Base-by-base conservation (phyloP, 108 stramenopile genomes). In the Phaeodactylum tricornutum region DNA sequence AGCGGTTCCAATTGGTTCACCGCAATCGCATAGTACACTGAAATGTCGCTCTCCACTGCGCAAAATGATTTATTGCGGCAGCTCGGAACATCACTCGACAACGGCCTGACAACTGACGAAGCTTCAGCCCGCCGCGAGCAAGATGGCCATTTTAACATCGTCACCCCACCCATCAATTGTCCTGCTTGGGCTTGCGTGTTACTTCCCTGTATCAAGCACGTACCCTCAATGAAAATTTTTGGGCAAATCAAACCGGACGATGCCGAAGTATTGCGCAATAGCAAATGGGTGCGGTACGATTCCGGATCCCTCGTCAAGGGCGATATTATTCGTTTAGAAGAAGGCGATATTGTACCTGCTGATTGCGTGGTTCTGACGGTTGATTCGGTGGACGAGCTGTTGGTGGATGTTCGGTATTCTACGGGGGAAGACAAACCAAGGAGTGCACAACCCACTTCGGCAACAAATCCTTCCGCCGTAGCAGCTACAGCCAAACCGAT, bases 201-300 rank as follows among this genome's bases (percentile, higher is more conserved):
- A 22, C 39, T 92, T 15, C 89, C 89, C 3, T 92, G 89, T 59
- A 87, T 92, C 42, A 81, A 81, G 26, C 65, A 71, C 45, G 54
- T 84, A 33, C 78, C 77, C 3, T 75, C 75, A 24, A 87, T 87
- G 78, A 84, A 84, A 59, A 60, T 69, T 43, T 86, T 82, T 51
- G 61, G 65, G 16, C 29, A 53, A 16, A 63, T 87, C 14, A 60
- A 77, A 48, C 84, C 89, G 8, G 85, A 85, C 22, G 89, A 92
- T 57, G 89, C 89, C 17, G 85, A 92, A 40, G 75, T 92, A 0
- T 23, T 78, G 38, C 57, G 84, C 40, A 78, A 84, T 55, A 64
- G 66, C 0, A 57, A 55, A 54, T 92, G 84, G 83, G 67, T 85
- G 7, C 77, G 89, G 29, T 92, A 92, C 53, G 89, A 92, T 62